These are phyloP conservation scores for Misopates orontium DNA, from an alignment of 257 asterid genomes.

Conservation along the genomic window DNA sequence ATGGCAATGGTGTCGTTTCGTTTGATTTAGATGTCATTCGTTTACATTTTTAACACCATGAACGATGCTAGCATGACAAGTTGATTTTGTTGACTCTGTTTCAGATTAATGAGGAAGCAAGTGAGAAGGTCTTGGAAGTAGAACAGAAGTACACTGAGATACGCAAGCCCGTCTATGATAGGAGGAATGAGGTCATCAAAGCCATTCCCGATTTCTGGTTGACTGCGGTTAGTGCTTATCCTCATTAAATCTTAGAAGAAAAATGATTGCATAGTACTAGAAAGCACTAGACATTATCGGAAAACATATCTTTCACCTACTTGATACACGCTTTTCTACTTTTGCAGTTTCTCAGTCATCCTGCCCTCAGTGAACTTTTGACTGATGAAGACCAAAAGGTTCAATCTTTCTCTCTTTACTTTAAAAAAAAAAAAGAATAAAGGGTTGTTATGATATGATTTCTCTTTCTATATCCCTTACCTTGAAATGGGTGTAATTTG, in stretches of 20 bases:
- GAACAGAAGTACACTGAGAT: constrained; percentile 55
- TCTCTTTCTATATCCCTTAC: background rate
- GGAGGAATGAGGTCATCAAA: constrained; percentile 49
- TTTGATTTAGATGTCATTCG: background rate
- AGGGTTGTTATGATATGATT: background rate
- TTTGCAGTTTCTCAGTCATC: constrained; percentile 64
- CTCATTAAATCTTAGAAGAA: background rate
- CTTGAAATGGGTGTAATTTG: background rate
- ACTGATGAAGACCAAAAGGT: constrained; percentile 73
- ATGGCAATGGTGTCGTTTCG: background rate
- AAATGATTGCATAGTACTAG: background rate
- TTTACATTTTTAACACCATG: background rate
- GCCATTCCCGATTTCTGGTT: constrained; percentile 71
- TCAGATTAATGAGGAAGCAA: constrained; percentile 70
- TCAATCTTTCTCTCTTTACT: constrained; percentile 2
- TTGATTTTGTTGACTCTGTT: constrained; percentile 5
- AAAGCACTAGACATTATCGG: background rate
- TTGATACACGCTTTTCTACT: background rate
- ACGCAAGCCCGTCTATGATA: constrained; percentile 61
- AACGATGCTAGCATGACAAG: background rate
- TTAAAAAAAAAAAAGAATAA: background rate
- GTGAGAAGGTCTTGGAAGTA: constrained; percentile 62
- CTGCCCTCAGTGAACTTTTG: constrained; percentile 60
- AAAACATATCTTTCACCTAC: background rate
- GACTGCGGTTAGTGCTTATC: constrained; percentile 53